Base-by-base conservation (phyloP, 2,329 filamentous ascomycete genomes). In the Zopfia rhizophila region DNA sequence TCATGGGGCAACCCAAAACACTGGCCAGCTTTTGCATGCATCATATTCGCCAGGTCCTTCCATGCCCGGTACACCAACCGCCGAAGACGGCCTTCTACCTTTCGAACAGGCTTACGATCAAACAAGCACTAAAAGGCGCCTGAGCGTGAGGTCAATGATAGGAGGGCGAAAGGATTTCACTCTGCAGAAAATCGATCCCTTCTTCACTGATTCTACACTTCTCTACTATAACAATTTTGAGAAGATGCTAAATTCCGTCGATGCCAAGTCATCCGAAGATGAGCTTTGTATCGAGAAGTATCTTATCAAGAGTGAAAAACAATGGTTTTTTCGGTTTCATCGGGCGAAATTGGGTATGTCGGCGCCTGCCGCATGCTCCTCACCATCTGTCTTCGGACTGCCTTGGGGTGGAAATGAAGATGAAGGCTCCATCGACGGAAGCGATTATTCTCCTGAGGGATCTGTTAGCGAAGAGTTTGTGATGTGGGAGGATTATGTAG, bases 111-210 rank as follows among this genome's bases (percentile, higher is more conserved):
- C 45, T 54, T 14, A 45, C 42, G 4, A 22, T 35, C 7, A 59
- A 54, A 30, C 43, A 50, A 44, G 35, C 48, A 12, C 43, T 53
- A 7, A 59, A 48, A 25, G 48, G 51, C 1, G 49, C 40, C 8
- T 44, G 51, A 84, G 81, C 19, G 73, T 85, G 3, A 74, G 83
- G 40, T 77, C 76, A 2, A 77, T 87, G 19, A 76, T 86, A 17
- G 82, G 83, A n/a, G 82, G 82, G 46, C 83, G 84, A 61, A 81
- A 80, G 40, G 79, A 85, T 58, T 84, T 80, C 61, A 80, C 82
- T 50, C 76, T 87, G n/a, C 85, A 88, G 61, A 84, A 86, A 44
- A 82, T 88, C 0, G 83, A 85, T 55, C 85, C 84, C 2, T 85
- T 83, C 71, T 88, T 88, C 70, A 87, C 81, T 5, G 85, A 88